Evolutionary conservation across 345 rosid genomes (phyloP).

Genomic region (Pugionium dolabratum): DNA sequence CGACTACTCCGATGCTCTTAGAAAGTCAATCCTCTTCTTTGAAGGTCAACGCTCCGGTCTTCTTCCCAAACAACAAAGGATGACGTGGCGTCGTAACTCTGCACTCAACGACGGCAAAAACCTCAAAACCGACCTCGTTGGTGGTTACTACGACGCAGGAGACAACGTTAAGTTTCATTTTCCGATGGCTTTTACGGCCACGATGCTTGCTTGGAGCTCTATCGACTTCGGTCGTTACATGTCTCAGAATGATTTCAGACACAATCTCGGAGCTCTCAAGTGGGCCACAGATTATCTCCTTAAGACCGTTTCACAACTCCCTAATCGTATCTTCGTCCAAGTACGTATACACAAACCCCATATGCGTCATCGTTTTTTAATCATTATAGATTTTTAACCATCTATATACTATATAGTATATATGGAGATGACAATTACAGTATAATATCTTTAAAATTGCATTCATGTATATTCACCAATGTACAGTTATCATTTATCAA

Average conservation of each 20-base stretch:
- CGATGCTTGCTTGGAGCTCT: slow-evolving; percentile 86
- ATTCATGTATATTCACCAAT: neutral
- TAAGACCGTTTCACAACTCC: slow-evolving; percentile 76
- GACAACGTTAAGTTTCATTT: slow-evolving; percentile 87
- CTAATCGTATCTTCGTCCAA: slow-evolving; percentile 89
- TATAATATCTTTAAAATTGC: neutral
- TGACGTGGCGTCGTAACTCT: slow-evolving; percentile 68
- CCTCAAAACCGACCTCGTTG: slow-evolving; percentile 61
- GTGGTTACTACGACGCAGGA: slow-evolving; percentile 96
- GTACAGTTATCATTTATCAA: neutral
- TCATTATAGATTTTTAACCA: too few relatives aligned
- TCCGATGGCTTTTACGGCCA: slow-evolving; percentile 90
- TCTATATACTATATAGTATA: too few relatives aligned
- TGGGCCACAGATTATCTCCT: slow-evolving; percentile 90
- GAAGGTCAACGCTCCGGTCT: slow-evolving; percentile 91
- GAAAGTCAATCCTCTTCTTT: slow-evolving; percentile 84
- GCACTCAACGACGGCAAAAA: slow-evolving; percentile 73
- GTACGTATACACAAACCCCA: slow-evolving; percentile 36
- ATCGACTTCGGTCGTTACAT: slow-evolving; percentile 69
- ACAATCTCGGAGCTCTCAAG: slow-evolving; percentile 56
- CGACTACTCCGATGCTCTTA: slow-evolving; percentile 70
- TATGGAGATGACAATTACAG: neutral
- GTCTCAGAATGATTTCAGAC: slow-evolving; percentile 60
- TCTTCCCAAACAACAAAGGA: slow-evolving; percentile 67
- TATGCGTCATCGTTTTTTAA: neutral